A percentile compares a stretch with the other conserved stretches of the same genome.
phyloP scores from a whole-genome alignment of 2,329 filamentous ascomycete genomes.

The Alternaria metachromatica region DNA sequence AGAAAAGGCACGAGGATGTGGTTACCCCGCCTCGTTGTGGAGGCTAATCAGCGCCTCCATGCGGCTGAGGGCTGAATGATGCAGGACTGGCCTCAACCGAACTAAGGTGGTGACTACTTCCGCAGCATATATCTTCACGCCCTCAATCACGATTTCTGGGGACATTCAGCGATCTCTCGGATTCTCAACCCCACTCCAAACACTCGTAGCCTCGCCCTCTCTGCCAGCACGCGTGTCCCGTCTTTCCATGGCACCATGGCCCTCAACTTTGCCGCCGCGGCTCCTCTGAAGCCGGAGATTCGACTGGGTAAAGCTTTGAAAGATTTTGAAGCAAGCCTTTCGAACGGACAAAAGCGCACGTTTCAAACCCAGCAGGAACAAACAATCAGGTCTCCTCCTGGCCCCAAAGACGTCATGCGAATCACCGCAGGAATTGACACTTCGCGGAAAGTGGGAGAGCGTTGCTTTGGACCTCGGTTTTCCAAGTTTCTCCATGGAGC shows the following conservation, averaged over 20 bases:
- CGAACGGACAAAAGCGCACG: not conserved
- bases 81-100: not conserved
- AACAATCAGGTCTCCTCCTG: not conserved
- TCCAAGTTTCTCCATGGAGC: conserved; percentile 50
- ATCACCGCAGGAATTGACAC: conserved; percentile 51
- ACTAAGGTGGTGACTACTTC: not conserved
- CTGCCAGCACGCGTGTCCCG: not conserved
- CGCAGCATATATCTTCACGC: not conserved
- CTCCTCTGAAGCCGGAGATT: not conserved
- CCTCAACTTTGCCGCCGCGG: not conserved
- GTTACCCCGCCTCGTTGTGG: not conserved
- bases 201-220: not conserved
- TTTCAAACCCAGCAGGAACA: not conserved
- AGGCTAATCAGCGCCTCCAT: not conserved
- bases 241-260: not conserved
- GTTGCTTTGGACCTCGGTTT: conserved; percentile 52
- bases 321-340: not conserved
- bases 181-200: not conserved
- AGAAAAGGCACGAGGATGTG: not conserved
- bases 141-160: not conserved
- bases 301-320: not conserved
- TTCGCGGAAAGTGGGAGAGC: conserved; percentile 17
- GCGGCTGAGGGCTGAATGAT: not conserved
- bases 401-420: conserved; percentile 4
- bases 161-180: not conserved